Evolutionary conservation across 192 early-diverging fungal species (phyloP).

Genomic region (Thoreauomyces humboldtii): DNA sequence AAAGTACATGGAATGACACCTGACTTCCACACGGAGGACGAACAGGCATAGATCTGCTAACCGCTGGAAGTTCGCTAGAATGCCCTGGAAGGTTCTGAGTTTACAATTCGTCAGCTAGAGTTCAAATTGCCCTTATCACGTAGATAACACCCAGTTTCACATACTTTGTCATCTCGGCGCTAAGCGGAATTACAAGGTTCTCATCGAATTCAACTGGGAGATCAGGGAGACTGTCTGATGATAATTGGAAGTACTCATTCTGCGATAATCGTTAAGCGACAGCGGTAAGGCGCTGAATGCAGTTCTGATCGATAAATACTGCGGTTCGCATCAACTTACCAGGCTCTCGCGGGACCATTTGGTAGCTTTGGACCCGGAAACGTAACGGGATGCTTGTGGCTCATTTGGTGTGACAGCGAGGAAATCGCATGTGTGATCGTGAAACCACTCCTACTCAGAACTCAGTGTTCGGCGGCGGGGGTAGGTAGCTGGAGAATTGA

Average conservation of each 20-base stretch:
- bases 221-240: conserved; percentile 11
- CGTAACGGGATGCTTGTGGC: not conserved
- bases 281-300: too few relatives aligned
- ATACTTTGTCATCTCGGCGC: conserved; percentile 16
- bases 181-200: conserved; percentile 12
- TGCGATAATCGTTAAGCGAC: too few relatives aligned
- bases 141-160: not conserved
- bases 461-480: not conserved
- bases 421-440: conserved; percentile 31
- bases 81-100: conserved; percentile 32
- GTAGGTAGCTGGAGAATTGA: too few relatives aligned
- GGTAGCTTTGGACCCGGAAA: not conserved
- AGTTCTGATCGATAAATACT: too few relatives aligned
- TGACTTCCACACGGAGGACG: conserved; percentile 77
- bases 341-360: conserved; percentile 5
- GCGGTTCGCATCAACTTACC: not conserved
- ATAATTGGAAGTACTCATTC: conserved; percentile 10
- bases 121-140: not conserved
- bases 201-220: conserved; percentile 12
- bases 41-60: conserved; percentile 79
- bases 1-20: conserved; percentile 82
- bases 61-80: conserved; percentile 61
- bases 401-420: not conserved
- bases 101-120: not conserved
- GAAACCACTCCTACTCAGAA: conserved; percentile 76